Evolutionary conservation across 2,329 filamentous ascomycete genomes (phyloP).

Genomic region (Tolypocladium sp.): DNA sequence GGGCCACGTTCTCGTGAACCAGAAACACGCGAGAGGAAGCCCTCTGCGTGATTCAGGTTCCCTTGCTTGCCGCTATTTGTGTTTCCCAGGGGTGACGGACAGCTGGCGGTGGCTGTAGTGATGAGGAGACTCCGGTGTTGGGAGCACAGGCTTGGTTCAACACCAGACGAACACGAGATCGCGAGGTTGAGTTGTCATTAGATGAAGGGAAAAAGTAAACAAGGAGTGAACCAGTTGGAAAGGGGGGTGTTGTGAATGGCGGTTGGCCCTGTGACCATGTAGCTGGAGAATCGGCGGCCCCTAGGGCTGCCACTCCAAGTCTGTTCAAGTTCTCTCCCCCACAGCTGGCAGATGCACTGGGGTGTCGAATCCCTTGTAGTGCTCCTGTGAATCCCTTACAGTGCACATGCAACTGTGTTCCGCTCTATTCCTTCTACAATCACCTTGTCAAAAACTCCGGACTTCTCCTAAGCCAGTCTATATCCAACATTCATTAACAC

Average conservation of each 20-base stretch:
- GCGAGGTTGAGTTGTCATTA: background rate
- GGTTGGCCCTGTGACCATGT: background rate
- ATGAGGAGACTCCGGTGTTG: background rate
- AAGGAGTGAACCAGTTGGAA: background rate
- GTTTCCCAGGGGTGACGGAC: background rate
- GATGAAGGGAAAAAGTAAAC: background rate
- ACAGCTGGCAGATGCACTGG: background rate
- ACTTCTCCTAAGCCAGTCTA: background rate
- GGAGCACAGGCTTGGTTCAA: background rate
- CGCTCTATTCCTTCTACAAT: background rate
- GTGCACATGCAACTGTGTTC: background rate
- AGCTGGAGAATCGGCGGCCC: background rate
- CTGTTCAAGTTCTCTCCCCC: background rate
- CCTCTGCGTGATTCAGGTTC: background rate
- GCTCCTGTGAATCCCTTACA: background rate
- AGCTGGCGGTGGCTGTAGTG: background rate
- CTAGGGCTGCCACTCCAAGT: background rate
- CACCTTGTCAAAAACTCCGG: background rate
- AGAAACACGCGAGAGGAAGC: background rate
- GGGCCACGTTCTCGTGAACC: too few relatives aligned
- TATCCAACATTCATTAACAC: background rate
- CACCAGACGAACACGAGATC: background rate
- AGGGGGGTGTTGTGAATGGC: background rate
- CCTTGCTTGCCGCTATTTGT: background rate
- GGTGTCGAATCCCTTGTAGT: background rate